Conservation (phyloP, 1,284 basidiomycete species). For the Ustilago loliicola region DNA sequence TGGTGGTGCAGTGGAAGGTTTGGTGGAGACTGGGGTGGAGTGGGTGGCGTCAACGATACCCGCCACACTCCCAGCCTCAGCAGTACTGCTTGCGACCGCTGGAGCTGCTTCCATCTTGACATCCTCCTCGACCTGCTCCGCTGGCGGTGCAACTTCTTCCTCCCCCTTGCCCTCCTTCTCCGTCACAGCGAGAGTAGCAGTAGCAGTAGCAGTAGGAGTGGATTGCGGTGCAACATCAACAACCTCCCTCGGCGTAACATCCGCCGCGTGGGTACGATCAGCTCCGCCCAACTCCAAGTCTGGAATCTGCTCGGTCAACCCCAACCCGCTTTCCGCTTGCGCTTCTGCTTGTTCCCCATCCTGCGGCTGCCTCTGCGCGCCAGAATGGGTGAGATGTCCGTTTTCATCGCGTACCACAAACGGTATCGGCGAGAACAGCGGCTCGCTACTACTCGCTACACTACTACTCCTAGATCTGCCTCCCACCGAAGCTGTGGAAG, state of each 20-base stretch:
- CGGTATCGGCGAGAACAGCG: constrained; percentile 49
- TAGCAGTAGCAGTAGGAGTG: not conserved
- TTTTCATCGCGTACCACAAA: constrained; percentile 34
- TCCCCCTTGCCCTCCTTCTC: not conserved
- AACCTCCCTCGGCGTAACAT: constrained; percentile 18
- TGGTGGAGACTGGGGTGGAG: not conserved
- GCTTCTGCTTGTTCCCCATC: not conserved
- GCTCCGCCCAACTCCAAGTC: constrained; percentile 41
- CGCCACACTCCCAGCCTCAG: not conserved
- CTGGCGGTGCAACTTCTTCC: too few species aligned
- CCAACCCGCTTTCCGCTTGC: not conserved
- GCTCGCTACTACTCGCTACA: constrained; percentile 15
- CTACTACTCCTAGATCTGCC: constrained; percentile 20
- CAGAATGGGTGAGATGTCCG: constrained; percentile 7
- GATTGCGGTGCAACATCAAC: constrained; percentile 17
- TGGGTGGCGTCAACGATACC: constrained; percentile 14
- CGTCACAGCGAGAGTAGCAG: too few species aligned
- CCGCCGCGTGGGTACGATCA: constrained; percentile 17
- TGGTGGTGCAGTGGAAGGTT: not conserved
- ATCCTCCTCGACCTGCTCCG: too few species aligned
- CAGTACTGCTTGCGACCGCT: not conserved
- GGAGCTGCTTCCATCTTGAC: not conserved
- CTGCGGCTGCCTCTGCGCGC: not conserved
- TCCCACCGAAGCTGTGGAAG: not conserved
- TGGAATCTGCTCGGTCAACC: constrained; percentile 19